Base-by-base conservation (phyloP, 2,329 filamentous ascomycete species). In the Dothideomycetidae sp. region DNA sequence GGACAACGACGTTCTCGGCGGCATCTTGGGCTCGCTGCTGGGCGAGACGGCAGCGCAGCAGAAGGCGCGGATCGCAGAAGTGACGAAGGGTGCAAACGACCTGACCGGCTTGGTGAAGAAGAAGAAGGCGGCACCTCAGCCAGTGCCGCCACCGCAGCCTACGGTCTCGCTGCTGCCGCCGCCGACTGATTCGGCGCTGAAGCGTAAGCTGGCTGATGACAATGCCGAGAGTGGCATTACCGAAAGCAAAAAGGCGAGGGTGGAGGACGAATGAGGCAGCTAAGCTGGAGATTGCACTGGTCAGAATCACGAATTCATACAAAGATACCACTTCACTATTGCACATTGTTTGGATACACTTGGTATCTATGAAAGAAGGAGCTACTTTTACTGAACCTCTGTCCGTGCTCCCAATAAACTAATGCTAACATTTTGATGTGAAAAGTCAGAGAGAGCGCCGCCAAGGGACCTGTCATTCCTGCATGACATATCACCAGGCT, bases 21-120 rank as follows among this genome's bases (percentile, higher is more conserved):
- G 78, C 18, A 64, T 84, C 16, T 61, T 84, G 5, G 75, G 77
- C 40, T 67, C 71, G 13, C 64, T 73, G 29, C 56, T 78, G 3
- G 78, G 77, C 40, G 72, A 77, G 51, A 70, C 73, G 23, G 63
- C 72, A 2, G 66, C 64, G 1, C 67, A 76, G 39, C 70, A 73
- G 36, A 66, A 74, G 46, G 75, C 74, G 15, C 68, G 73, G 45
- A 64, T 83, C 31, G 74, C 79, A 31, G 78, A 85, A 52, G 81
- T 78, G 17, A 81, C 76, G 49, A 78, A 78, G 59, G 69, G 64
- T 5, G 82, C 82, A 5, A 84, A 71, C 11, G 81, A 90, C 52
- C 62, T 92, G 10, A 73, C 71, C 0, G 71, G 75, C n/a, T 63
- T 88, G 31, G 77, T 88, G 30, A 75, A 78, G 53, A 74, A 76